These are phyloP conservation scores for Diplogelasinospora grovesii DNA, from an alignment of 495 filamentous ascomycete species.

Conservation along the genomic window DNA sequence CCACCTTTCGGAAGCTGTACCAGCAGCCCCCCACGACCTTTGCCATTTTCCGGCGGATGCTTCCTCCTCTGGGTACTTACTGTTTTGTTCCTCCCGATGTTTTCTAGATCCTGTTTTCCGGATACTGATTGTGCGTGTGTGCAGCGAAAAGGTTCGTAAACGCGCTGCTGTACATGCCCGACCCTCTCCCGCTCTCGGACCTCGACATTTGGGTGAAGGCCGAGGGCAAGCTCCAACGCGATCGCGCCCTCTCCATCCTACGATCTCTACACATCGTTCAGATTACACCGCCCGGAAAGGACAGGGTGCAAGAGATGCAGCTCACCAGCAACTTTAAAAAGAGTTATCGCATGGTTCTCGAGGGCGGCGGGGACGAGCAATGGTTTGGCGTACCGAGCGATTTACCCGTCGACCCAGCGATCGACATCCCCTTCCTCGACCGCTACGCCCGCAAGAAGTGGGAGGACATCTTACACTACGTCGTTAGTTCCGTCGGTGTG, in stretches of 20 bases:
- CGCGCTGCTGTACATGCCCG: constrained; percentile 80
- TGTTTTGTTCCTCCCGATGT: too few relatives aligned
- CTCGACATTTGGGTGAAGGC: constrained; percentile 79
- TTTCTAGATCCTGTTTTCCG: not conserved
- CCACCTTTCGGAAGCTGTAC: constrained; percentile 83
- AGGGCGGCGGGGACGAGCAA: constrained; percentile 73
- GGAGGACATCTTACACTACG: constrained; percentile 93
- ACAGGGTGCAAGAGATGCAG: constrained; percentile 57
- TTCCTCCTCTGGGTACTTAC: constrained; percentile 74
- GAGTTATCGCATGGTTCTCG: constrained; percentile 75
- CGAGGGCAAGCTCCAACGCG: constrained; percentile 66
- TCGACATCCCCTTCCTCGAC: constrained; percentile 69
- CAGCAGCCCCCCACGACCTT: constrained; percentile 92
- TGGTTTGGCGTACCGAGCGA: constrained; percentile 83
- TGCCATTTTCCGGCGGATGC: constrained; percentile 94
- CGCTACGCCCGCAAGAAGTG: constrained; percentile 81
- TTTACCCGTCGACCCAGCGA: constrained; percentile 46
- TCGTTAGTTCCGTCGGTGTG: constrained; percentile 56
- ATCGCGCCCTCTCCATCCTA: constrained; percentile 73
- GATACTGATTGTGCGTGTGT: constrained; percentile 8
- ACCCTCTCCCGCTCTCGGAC: constrained; percentile 64
- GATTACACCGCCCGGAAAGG: constrained; percentile 46
- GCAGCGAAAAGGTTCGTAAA: constrained; percentile 95
- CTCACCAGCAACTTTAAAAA: constrained; percentile 69
- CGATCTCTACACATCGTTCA: constrained; percentile 76